Evolutionary conservation across 352 stramenopile species (phyloP), one percentile per base, ranked within the genome.

Genomic region (Phytophthora sansomeana): DNA sequence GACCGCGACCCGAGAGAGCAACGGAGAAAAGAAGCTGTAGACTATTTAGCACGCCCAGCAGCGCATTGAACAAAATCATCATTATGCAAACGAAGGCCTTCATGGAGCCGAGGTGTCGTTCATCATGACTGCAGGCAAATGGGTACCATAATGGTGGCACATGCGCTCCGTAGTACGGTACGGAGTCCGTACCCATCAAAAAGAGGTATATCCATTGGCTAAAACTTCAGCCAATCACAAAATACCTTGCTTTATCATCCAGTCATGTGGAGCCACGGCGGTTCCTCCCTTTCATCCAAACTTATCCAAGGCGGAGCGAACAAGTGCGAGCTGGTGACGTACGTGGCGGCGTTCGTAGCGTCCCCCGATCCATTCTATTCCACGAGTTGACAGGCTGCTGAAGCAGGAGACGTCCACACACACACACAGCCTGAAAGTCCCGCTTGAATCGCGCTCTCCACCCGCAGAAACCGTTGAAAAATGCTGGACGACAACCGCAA

Each of bases 401-500:
- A 66, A 42, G 38, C 4, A 30, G 19, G 39, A 21, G 19, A 53
- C 49, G 0, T 26, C n/a, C 5, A 14, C 0, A 13, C 17, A 5
- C 39, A 28, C n/a, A 26, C 39, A 26, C 16, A 58, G 2, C 43
- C 38, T 5, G 13, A 49, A 55, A 59, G 21, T 28, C 10, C 17
- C 21, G 24, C 14, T 24, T 11, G 13, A 32, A 58, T 32, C 13
- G 39, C 21, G 33, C 10, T 13, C 26, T 29, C 7, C 48, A 43
- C 52, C n/a, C n/a, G 48, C 51, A 53, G 7, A 58, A 29, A 38
- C 44, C 26, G 11, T 17, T 29, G 19, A 21, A 57, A 24, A 46
- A 92, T 90, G 81, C 74, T 97, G 57, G 89, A 94, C 73, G 95
- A 98, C 79, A 98, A 98, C 80, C 93, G 93, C 68, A 98, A 98